Evolutionary conservation across 352 stramenopile genomes (phyloP), one percentile per base, ranked within the genome.

Genomic region (Saprolegnia parasitica): DNA sequence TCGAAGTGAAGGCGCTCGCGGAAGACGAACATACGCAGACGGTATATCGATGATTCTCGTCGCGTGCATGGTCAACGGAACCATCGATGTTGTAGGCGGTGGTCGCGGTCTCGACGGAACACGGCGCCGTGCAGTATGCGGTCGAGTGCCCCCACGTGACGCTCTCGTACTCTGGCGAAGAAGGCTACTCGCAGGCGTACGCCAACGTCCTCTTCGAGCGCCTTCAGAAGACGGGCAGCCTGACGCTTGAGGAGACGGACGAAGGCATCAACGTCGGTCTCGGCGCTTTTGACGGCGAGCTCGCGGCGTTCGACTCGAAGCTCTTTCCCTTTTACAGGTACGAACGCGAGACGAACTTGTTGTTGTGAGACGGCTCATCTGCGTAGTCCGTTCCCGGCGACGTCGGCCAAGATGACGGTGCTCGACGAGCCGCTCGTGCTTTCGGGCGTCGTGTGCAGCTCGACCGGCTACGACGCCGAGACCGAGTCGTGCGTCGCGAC

Each of bases 171-270:
- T 78, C 78, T 21, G 81, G 76, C 35, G 55, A 78, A 18, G 72
- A 76, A 29, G 79, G 79, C 2, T 71, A 78, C 29, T 84, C 86
- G 65, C 75, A 72, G 29, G 83, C 78, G n/a, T 81, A 84, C 73
- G 77, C 84, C 45, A 89, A 81, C 58, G 83, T 94, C 56, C 73
- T 94, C 55, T 77, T 94, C 46, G 86, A 94, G 73, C 83, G 86
- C 23, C 77, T 94, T 5, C 80, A 76, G 52, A 83, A 86, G 58
- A 81, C 86, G 76, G 75, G 90, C 26, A 64, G 73, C 21, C 81
- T 78, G 24, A 39, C 90, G 52, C 72, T 90, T 42, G 78, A 87
- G 6, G 73, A 79, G 20, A 39, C 67, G 6, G 37, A 64, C 21
- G 23, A 57, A 0, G 67, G 71, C 3, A n/a, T 67, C 18, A 54